Percentiles rank a stretch among this genome's conserved stretches.
Conservation (phyloP, 306 rosid species). For the Psophocarpus tetragonolobus region DNA sequence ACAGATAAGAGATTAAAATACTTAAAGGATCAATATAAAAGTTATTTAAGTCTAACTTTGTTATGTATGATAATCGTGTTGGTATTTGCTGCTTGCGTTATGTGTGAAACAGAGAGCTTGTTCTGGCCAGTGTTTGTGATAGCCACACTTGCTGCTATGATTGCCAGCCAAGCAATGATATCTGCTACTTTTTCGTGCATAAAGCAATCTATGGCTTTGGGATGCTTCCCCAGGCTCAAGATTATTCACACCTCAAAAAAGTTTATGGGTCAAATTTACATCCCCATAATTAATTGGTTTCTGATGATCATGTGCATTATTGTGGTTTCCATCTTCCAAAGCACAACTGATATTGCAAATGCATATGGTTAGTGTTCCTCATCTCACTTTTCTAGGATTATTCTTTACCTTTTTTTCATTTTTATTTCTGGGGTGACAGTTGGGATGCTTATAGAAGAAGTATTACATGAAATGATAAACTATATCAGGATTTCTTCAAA, state of each 20-base stretch:
- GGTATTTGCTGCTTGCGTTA: constrained; percentile 25
- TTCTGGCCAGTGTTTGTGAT: constrained; percentile 94
- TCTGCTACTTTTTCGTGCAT: constrained; percentile 98
- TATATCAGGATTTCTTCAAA: not conserved
- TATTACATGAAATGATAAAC: not conserved
- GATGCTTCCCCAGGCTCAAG: constrained; percentile 98
- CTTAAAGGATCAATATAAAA: no score
- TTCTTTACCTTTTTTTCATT: not conserved
- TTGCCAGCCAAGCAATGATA: constrained; percentile 99
- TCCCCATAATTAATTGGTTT: constrained; percentile 91
- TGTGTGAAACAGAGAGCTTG: constrained; percentile 63
- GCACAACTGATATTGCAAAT: constrained; percentile 94
- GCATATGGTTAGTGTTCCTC: constrained; percentile 74
- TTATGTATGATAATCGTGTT: constrained; percentile 11
- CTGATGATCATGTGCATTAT: constrained; percentile 87
- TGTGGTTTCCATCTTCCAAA: constrained; percentile 76
- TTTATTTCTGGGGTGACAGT: not conserved
- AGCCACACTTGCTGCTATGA: constrained; percentile 96
- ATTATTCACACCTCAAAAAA: constrained; percentile 89
- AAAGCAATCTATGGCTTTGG: constrained; percentile 97
- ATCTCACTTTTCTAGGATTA: constrained; percentile 18
- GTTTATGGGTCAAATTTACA: constrained; percentile 92
- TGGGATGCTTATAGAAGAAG: not conserved
- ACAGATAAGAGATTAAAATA: no score
- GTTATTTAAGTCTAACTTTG: no score